A percentile compares a stretch with the other conserved stretches of the same genome.
phyloP scores from a whole-genome alignment of 129 eudicot genomes.

The Centella asiatica region DNA sequence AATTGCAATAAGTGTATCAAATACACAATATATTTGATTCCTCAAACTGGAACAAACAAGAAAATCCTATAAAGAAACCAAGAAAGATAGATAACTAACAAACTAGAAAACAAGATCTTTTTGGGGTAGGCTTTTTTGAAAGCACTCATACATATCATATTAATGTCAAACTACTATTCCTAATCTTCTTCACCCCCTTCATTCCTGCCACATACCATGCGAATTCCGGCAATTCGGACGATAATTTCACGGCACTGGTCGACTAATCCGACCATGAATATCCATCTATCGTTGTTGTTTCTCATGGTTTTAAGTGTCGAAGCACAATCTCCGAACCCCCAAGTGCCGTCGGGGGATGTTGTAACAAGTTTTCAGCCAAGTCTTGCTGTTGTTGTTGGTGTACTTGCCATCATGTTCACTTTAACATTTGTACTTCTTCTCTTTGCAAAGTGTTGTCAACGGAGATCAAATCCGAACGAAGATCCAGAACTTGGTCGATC shows the following conservation, averaged over 20 bases:
- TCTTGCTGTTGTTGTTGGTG: conserved; percentile 2
- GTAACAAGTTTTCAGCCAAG: not conserved
- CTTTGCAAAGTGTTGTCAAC: conserved; percentile 22
- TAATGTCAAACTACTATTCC: no score
- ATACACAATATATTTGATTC: not conserved
- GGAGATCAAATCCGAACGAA: conserved; percentile 20
- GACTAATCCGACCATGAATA: no score
- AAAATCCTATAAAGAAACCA: no score
- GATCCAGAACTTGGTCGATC: conserved; percentile 26
- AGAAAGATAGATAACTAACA: no score
- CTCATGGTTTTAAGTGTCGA: not conserved
- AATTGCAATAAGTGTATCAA: not conserved
- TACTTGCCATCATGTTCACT: not conserved
- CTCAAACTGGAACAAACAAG: not conserved
- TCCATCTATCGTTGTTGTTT: not conserved
- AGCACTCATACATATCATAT: not conserved
- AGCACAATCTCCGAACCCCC: not conserved
- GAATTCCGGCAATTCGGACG: not conserved
- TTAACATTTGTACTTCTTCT: not conserved
- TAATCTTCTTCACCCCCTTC: not conserved
- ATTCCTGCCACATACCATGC: not conserved
- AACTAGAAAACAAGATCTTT: not conserved
- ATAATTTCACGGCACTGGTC: not conserved
- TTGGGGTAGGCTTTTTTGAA: not conserved
- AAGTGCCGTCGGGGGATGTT: not conserved